phyloP scores from a whole-genome alignment of 352 stramenopile genomes.

The Plasmopara muralis region DNA sequence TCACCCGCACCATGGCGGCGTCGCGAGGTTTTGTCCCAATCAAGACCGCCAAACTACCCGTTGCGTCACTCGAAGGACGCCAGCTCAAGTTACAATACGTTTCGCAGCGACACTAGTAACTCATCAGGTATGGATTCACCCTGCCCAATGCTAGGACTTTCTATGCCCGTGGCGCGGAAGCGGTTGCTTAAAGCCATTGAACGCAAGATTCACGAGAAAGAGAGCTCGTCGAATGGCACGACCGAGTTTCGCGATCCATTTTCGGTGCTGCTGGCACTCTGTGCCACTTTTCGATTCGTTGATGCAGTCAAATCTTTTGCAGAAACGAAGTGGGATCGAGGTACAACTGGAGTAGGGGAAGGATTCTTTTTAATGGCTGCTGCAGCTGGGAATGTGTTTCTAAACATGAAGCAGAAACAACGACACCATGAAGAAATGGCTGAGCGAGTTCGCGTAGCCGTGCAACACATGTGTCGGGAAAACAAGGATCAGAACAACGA shows the following conservation, averaged over 20 bases:
- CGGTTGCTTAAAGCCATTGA: constrained; percentile 62
- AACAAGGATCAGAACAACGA: constrained; percentile 11
- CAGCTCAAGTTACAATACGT: constrained; percentile 21
- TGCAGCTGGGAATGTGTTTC: constrained; percentile 46
- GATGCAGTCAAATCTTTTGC: constrained; percentile 35
- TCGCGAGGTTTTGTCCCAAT: constrained; percentile 14
- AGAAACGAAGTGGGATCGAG: constrained; percentile 19
- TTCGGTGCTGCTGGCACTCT: constrained; percentile 57
- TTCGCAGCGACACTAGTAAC: constrained; percentile 6
- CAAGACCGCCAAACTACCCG: constrained; percentile 18
- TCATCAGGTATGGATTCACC: constrained; percentile 1
- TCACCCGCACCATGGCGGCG: constrained; percentile 15
- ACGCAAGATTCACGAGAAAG: constrained; percentile 65
- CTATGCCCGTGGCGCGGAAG: constrained; percentile 37
- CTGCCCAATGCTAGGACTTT: constrained; percentile 37
- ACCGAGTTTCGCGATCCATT: constrained; percentile 73
- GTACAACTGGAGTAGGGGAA: constrained; percentile 37
- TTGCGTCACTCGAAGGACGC: constrained; percentile 19
- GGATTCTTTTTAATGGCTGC: constrained; percentile 52
- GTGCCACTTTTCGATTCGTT: constrained; percentile 50
- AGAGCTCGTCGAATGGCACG: constrained; percentile 49
- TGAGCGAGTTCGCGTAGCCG: constrained; percentile 60
- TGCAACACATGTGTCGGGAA: constrained; percentile 42
- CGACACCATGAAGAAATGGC: constrained; percentile 74
- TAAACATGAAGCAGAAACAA: constrained; percentile 62